Base-by-base conservation (phyloP, 352 stramenopile species). In the Globisporangium abappressorium region DNA sequence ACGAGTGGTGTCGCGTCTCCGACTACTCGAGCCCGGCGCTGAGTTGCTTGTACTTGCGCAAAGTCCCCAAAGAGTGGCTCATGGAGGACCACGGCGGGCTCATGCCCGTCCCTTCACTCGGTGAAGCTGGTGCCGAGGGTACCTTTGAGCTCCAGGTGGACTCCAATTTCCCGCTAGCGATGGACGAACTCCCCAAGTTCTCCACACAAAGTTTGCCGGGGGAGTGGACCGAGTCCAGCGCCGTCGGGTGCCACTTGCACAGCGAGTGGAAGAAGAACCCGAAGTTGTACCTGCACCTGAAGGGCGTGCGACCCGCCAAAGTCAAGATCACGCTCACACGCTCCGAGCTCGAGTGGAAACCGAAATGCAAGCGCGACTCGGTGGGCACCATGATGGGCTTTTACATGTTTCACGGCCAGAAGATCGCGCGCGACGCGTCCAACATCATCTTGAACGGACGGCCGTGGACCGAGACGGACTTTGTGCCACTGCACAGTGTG, bases 341-440 rank as follows among this genome's bases (percentile, higher is more conserved):
- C 2, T 91, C 85, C 14, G 91, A 96, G 62, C 78, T 87, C 38
- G 85, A 95, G 71, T 97, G 91, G 91, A 84, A 82, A 38, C 70
- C 68, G 28, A 89, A 91, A 58, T 96, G 87, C 68, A 90, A 91
- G 59, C 84, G 84, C 11, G 91, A 97, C 71, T 77, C 80, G 0
- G 89, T 97, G 14, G 91, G 90, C 18, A 83, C 80, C 38, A 97
- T 97, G 91, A 94, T 97, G 68, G 91, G 91, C 15, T 97, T 97
- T 64, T 97, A 97, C 66, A 64, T 96, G 9, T 92, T 94, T 57
- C 74, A 79, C 70, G 76, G 75, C 33, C 64, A 75, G 54, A 84
- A 85, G 49, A 62, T 89, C 64, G 58, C 70, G 20, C 76, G 80
- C 18, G 82, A 80, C 24, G 47, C 65, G 38, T 49, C 65, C 22